Evolutionary conservation across 2,329 filamentous ascomycete species (phyloP), one percentile per base, ranked within the genome.

Genomic region (Colletotrichum nymphaeae): DNA sequence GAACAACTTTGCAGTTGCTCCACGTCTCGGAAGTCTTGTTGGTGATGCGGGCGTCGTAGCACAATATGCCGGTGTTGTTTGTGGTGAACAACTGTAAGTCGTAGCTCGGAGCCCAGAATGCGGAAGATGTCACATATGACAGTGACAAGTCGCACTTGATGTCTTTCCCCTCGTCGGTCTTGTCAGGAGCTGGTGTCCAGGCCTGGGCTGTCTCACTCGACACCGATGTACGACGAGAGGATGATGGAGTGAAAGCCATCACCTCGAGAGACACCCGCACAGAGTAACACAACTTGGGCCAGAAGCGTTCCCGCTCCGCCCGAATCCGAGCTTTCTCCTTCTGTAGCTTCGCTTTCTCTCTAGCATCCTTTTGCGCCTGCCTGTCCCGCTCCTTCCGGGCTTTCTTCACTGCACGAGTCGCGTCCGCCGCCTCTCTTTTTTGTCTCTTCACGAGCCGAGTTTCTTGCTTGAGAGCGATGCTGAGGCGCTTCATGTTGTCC

Each of bases 21-120:
- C 91, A 93, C 0, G 87, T 89, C 81, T 93, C 91, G 0, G 88
- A 90, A 0, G 90, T 92, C 63, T 83, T 83, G 80, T 93, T 93
- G 69, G 85, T 87, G 65, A 93, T 87, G 75, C 88, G 86, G 1
- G 91, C 91, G 67, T 92, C 89, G 78, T 93, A 93, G 76, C 87
- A 87, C 16, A 93, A 83, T 5, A 81, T 81, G 1, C 85, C 90
- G 0, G 86, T 86, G 62, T 85, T 87, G 24, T 80, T 84, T 0
- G 87, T 86, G 1, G 91, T 91, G 14, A 86, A 89, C n/a, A 93
- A 84, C 64, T 86, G 86, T 52, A 93, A 80, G 76, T 93, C 90
- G 78, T 93, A 93, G 68, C 86, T 88, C 2, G 91, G 89, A 0
- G 83, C 81, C 91, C 91, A 93, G 73, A 83, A 88, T 0, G 90